phyloP scores from a whole-genome alignment of 2,329 filamentous ascomycete genomes.

The Xylaria polymorpha region DNA sequence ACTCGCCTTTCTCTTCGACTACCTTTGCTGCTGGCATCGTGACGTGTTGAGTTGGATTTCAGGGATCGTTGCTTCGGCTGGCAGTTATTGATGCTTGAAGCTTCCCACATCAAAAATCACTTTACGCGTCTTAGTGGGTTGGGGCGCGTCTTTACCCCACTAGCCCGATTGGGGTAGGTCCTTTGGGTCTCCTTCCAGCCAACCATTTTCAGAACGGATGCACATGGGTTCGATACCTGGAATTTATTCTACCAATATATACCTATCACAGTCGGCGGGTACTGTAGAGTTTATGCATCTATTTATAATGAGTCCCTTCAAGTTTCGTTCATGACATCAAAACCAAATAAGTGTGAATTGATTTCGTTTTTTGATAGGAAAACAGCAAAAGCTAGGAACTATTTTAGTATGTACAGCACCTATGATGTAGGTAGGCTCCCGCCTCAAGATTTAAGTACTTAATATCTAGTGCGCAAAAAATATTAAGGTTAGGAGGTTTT shows the following conservation, averaged over 20 bases:
- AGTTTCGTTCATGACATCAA: not conserved
- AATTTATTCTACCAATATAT: not conserved
- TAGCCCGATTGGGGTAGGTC: slow-evolving; percentile 20
- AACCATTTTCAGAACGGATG: not conserved
- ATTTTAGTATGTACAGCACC: no score
- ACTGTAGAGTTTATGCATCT: not conserved
- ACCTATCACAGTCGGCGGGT: no score
- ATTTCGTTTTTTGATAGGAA: not conserved
- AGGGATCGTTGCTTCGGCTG: slow-evolving; percentile 2
- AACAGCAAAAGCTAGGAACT: not conserved
- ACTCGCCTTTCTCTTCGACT: slow-evolving; percentile 66
- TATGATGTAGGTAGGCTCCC: not conserved
- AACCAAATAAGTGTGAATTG: not conserved
- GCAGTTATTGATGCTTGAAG: slow-evolving; percentile 4
- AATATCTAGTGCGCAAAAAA: not conserved
- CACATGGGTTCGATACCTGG: not conserved
- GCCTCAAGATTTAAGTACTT: not conserved
- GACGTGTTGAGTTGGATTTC: slow-evolving; percentile 8
- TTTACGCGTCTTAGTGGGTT: slow-evolving; percentile 47
- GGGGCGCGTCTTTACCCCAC: slow-evolving; percentile 40
- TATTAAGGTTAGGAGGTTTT: not conserved
- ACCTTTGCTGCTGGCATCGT: slow-evolving; percentile 62
- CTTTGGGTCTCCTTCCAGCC: not conserved
- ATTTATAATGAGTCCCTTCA: not conserved
- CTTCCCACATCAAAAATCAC: slow-evolving; percentile 40